phyloP scores from a whole-genome alignment of 73 alveolate species.

The Tetrahymena thermophila region DNA sequence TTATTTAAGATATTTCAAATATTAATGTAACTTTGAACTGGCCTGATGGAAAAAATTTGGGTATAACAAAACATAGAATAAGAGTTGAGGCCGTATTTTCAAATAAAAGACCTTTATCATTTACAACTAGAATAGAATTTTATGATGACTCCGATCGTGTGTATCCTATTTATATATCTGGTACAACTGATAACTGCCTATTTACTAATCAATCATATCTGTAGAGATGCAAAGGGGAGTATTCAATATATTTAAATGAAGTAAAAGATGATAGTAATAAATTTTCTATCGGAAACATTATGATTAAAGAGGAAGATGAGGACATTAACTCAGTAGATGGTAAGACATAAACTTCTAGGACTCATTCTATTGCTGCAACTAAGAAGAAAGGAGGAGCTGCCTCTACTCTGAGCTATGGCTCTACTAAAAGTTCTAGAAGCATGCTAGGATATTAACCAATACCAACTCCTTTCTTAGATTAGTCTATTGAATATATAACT shows the following conservation, averaged over 20 bases:
- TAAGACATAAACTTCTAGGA: slow-evolving; percentile 43
- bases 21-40: slow-evolving; percentile 62
- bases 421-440: neutral
- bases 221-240: slow-evolving; percentile 51
- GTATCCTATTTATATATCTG: slow-evolving; percentile 87
- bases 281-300: slow-evolving; percentile 25
- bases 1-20: slow-evolving; percentile 74
- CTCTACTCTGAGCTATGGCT: slow-evolving; percentile 11
- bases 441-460: slow-evolving; percentile 90
- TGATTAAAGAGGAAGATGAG: slow-evolving; percentile 50
- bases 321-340: slow-evolving; percentile 78
- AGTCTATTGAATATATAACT: slow-evolving; percentile 79
- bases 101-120: slow-evolving; percentile 87
- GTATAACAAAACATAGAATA: slow-evolving; percentile 75
- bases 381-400: slow-evolving; percentile 79
- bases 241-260: slow-evolving; percentile 50
- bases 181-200: slow-evolving; percentile 94
- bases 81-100: slow-evolving; percentile 86
- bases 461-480: slow-evolving; percentile 67
- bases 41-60: slow-evolving; percentile 87
- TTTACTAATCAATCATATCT: slow-evolving; percentile 81
- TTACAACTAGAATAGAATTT: slow-evolving; percentile 92
- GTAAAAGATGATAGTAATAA: slow-evolving; percentile 51
- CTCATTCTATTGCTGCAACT: slow-evolving; percentile 28
- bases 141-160: slow-evolving; percentile 87